Evolutionary conservation across 1,284 basidiomycete species (phyloP), one percentile per base, ranked within the genome.

Genomic region (Moesziomyces antarcticus): DNA sequence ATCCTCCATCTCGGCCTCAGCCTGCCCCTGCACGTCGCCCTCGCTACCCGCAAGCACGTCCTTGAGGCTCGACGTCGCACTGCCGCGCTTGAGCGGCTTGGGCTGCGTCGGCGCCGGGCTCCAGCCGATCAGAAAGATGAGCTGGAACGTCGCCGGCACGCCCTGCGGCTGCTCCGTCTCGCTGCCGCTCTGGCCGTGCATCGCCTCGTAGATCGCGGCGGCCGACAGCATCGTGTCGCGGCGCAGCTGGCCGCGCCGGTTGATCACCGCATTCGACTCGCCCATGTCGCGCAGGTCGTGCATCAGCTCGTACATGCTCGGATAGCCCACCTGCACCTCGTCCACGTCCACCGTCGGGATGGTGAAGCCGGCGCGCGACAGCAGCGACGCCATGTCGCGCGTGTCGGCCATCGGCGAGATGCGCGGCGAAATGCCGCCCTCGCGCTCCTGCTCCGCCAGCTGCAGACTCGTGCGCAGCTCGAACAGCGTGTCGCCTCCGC

Each of bases 41-140:
- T 68, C 64, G 18, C 37, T 35, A 2, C 65, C 66, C 2, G 59
- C 76, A 3, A 82, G 64, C 0, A 73, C 78, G 24, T 97, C 92
- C 84, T 93, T 92, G 52, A 99, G 85, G 77, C 88, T 93, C 0
- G 89, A 89, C 84, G 92, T 86, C 3, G 89, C 96, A 3, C 90
- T 88, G n/a, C 96, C 96, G 79, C 94, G 87, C 81, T 92, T 89
- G 5, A 96, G 86, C 0, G 94, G 90, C 84, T 93, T 91, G 6
- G 91, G 92, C 85, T 97, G 93, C 24, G 85, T 90, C 1, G 91
- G 89, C 3, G 90, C 88, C 20, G 95, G 94, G 82, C 95, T 97
- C 96, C 97, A 99, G n/a, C 97, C 96, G 84, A 99, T 97, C 93
- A 98, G 90, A 84, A 93, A 97, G 67, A 99, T 94, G 54, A 98